Base-by-base conservation (phyloP, 1,139 yeast genomes). In the Pichia sp. region DNA sequence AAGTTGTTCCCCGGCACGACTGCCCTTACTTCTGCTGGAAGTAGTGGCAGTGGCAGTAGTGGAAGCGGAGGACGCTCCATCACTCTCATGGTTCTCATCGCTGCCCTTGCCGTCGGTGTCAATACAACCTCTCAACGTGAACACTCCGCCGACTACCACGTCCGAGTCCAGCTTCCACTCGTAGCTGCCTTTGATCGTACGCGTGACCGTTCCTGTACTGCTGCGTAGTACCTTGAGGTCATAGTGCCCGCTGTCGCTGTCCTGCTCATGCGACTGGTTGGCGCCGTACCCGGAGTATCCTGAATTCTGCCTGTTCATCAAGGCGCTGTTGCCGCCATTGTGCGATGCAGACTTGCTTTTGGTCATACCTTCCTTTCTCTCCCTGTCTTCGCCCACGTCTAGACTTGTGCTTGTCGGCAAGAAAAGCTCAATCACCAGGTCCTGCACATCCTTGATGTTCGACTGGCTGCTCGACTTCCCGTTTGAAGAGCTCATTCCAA, bases 161-260 rank as follows among this genome's bases (percentile, higher is more conserved):
- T 75, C 75, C 30, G 81, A 78, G 50, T 82, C 84, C 59, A 92
- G 78, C 10, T 79, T 75, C 97, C 97, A 90, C 62, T 79, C 81
- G n/a, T 85, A 88, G 40, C 67, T 69, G 0, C 84, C 85, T 16
- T 75, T 72, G 26, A 78, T 78, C 49, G 76, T 77, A 54, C 75
- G 74, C 54, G 78, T 77, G 61, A 87, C 79, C 63, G 88, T 95
- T 10, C 96, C 96, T 52, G 83, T 82, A 2, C 95, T 83, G 32
- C 83, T 71, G 60, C 95, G 72, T 55, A 78, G 68, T 8, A 84
- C 74, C 61, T 81, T 84, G 30, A 59, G 36, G 40, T 57, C 57
- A 8, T 41, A 50, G 23, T 8, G 16, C 6, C 11, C 42, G 15
- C 29, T 49, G 30, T 49, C 30, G 19, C 16, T 26, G 19, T 26